These are phyloP conservation scores for Suillus paluster DNA, from an alignment of 768 basidiomycete species.

Conservation along the genomic window DNA sequence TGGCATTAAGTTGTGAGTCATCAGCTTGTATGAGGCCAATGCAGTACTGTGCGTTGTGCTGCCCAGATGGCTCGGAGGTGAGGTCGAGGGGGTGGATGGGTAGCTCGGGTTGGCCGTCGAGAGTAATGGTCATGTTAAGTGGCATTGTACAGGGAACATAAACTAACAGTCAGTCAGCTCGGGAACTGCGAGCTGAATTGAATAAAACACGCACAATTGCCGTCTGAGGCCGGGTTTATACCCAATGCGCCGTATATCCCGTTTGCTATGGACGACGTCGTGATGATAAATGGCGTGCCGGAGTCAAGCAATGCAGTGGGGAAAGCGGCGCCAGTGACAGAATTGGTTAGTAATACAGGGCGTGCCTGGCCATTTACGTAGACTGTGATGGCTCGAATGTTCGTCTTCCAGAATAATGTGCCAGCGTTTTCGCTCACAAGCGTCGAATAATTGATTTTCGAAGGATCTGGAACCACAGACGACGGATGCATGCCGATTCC, in stretches of 20 bases:
- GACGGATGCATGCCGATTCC: conserved; percentile 73
- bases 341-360: conserved; percentile 45
- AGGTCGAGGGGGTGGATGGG: conserved; percentile 79
- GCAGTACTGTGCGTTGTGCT: conserved; percentile 52
- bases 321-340: conserved; percentile 42
- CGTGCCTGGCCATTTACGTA: conserved; percentile 52
- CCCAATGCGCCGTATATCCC: conserved; percentile 80
- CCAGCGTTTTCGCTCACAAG: conserved; percentile 48
- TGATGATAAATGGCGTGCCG: conserved; percentile 69
- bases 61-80: conserved; percentile 49
- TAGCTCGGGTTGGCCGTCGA: conserved; percentile 60
- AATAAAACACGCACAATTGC: conserved; percentile 56
- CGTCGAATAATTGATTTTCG: conserved; percentile 51
- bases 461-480: conserved; percentile 54
- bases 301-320: conserved; percentile 77
- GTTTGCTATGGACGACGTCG: conserved; percentile 64
- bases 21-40: conserved; percentile 70
- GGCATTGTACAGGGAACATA: conserved; percentile 75
- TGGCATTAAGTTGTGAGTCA: conserved; percentile 43
- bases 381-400: conserved; percentile 60
- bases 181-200: neutral
- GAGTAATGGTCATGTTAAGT: conserved; percentile 71
- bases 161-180: conserved; percentile 46
- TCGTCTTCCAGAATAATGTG: conserved; percentile 65
- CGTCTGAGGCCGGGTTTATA: conserved; percentile 59